Conservation (phyloP, 1,284 basidiomycete species). For the Malassezia yamatoensis region DNA sequence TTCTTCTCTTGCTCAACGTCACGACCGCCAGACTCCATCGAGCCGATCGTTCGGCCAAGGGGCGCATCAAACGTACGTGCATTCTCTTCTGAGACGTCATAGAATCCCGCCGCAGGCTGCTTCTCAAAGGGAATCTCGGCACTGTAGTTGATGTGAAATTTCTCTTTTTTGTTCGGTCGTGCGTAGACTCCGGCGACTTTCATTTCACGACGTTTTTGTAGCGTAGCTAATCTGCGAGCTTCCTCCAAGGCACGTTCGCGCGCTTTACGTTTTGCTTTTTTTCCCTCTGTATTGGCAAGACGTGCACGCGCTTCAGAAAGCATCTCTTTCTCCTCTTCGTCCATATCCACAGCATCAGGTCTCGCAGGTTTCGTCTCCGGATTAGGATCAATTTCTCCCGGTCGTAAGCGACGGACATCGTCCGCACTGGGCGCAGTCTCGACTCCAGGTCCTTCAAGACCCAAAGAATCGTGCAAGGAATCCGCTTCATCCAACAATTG, state of each 20-base stretch:
- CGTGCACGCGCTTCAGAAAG: conserved; percentile 94
- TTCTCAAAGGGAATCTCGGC: conserved; percentile 98
- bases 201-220: conserved; percentile 95
- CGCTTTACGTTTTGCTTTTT: conserved; percentile 97
- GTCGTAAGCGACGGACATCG: conserved; percentile 74
- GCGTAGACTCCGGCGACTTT: conserved; percentile 92
- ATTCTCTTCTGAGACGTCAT: conserved; percentile 89
- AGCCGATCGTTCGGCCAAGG: conserved; percentile 69
- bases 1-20: conserved; percentile 52
- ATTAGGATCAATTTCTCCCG: conserved; percentile 97
- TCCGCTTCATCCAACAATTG: conserved; percentile 91
- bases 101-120: conserved; percentile 86
- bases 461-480: conserved; percentile 47
- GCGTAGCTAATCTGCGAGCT: conserved; percentile 78
- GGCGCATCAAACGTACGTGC: conserved; percentile 77
- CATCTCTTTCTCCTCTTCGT: conserved; percentile 99
- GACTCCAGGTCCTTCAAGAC: conserved; percentile 67
- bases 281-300: conserved; percentile 96
- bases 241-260: conserved; percentile 76
- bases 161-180: conserved; percentile 65
- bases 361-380: conserved; percentile 95
- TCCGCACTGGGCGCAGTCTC: conserved; percentile 75
- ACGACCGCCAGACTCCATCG: conserved; percentile 60
- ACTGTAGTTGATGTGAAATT: conserved; percentile 98
- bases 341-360: conserved; percentile 99